Base-by-base conservation (phyloP, 2,329 filamentous ascomycete species). In the Raffaelea ambrosiae region DNA sequence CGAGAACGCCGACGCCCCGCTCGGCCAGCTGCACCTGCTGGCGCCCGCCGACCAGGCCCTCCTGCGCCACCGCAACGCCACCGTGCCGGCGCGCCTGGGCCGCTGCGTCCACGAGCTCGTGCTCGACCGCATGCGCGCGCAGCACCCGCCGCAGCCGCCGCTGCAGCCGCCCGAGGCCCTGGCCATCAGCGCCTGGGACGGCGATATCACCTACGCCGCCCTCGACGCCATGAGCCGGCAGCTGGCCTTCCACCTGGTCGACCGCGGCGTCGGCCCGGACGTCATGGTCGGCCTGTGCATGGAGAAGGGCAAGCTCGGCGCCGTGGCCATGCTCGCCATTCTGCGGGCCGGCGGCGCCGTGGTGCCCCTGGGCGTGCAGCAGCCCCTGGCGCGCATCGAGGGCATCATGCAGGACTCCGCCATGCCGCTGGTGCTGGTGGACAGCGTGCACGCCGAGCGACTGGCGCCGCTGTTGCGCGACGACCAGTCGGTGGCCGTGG, bases 241-340 rank as follows among this genome's bases (percentile, higher is more conserved):
- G 4, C 59, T 73, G 1, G 64, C 67, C 2, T 63, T 63, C 2
- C 65, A 73, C 20, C 44, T 52, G 21, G 31, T 44, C 7, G 66
- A 71, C 19, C 62, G 70, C 14, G 77, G 77, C 0, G 68, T 79
- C 0, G 62, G 66, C 0, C 67, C 71, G 1, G 73, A 77, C 10
- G 69, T 76, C 8, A 67, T 84, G 3, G 73, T 89, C 1, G 81
- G 80, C 5, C 71, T 89, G 5, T 74, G 82, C 18, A 71, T 88
- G 57, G 79, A 86, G 41, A 88, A 87, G 63, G 84, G 76, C 20
- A 66, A 80, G 16, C 75, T 83, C 59, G 72, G 86, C 0, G 83
- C 87, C 44, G 66, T 88, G 38, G 74, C 81, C 9, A 82, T 90
- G 51, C 69, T 90, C 19, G 83, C 84, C 7, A 16, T 57, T 50